These are phyloP conservation scores for Fagus crenata DNA, from an alignment of 306 rosid genomes.

Conservation along the genomic window DNA sequence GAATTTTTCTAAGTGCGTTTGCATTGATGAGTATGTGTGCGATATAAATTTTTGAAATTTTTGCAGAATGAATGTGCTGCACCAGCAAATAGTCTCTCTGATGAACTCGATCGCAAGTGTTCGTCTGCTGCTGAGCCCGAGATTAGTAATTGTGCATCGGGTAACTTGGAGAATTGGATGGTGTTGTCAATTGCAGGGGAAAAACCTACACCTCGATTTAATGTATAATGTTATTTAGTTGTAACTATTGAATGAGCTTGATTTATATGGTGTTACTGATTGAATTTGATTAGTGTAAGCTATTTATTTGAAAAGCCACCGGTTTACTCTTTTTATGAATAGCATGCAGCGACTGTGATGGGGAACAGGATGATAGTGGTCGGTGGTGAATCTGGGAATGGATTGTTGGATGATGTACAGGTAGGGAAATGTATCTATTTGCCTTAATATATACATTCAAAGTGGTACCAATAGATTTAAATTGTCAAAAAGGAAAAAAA, in stretches of 20 bases:
- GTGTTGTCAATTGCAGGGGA: slow-evolving; percentile 57
- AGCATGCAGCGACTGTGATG: slow-evolving; percentile 88
- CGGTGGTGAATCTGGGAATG: slow-evolving; percentile 82
- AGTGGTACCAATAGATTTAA: not conserved
- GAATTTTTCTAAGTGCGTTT: slow-evolving; percentile 17
- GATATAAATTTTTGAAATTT: slow-evolving; percentile 18
- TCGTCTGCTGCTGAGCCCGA: slow-evolving; percentile 53
- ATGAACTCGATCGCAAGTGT: slow-evolving; percentile 50
- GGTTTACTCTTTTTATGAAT: slow-evolving; percentile 19
- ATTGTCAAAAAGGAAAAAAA: not conserved
- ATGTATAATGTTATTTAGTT: slow-evolving; percentile 30
- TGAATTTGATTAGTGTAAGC: not conserved
- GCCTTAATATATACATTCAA: not conserved
- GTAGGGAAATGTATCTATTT: slow-evolving; percentile 37
- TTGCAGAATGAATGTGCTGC: slow-evolving; percentile 61
- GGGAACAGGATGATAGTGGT: slow-evolving; percentile 94
- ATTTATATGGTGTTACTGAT: not conserved
- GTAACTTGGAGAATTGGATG: slow-evolving; percentile 80
- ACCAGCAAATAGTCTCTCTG: slow-evolving; percentile 45
- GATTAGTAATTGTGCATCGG: slow-evolving; percentile 50
- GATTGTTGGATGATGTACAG: slow-evolving; percentile 83
- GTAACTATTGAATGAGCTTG: not conserved
- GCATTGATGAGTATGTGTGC: slow-evolving; percentile 4
- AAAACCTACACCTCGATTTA: slow-evolving; percentile 49
- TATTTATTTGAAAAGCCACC: not conserved